phyloP scores from a whole-genome alignment of 495 filamentous ascomycete genomes.

The Jackrogersella multiformis region DNA sequence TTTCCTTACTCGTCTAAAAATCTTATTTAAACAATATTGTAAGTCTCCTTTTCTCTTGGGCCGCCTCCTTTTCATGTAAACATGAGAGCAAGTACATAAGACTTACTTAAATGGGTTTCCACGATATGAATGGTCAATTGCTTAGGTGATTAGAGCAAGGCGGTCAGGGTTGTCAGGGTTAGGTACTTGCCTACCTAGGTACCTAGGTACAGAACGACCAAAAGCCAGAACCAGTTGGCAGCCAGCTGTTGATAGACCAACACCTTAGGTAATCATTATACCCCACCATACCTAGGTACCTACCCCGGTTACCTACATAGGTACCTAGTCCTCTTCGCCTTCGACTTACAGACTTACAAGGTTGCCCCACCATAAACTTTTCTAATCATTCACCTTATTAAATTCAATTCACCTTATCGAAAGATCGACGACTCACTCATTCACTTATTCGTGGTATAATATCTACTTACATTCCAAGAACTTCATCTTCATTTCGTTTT shows the following conservation, averaged over 20 bases:
- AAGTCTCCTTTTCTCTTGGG: neutral
- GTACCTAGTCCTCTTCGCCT: neutral
- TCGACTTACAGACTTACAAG: neutral
- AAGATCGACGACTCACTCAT: too few relatives aligned
- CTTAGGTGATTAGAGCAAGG: too few relatives aligned
- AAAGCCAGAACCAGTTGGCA: neutral
- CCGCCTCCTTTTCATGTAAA: neutral
- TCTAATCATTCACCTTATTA: slow-evolving; percentile 25
- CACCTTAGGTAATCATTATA: slow-evolving; percentile 4
- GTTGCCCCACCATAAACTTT: slow-evolving; percentile 48
- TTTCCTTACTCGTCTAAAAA: too few relatives aligned
- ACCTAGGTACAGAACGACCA: neutral
- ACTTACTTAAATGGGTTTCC: neutral
- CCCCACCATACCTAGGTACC: slow-evolving; percentile 38
- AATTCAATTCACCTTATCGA: neutral
- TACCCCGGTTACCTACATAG: neutral
- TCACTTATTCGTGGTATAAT: too few relatives aligned
- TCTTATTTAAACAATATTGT: neutral
- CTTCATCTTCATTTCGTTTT: too few relatives aligned
- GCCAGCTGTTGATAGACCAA: neutral
- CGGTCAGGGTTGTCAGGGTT: too few relatives aligned
- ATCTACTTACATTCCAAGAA: too few relatives aligned
- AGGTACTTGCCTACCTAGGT: too few relatives aligned
- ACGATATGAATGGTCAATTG: neutral
- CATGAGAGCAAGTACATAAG: neutral